A percentile compares a stretch with the other conserved stretches of the same genome.
Conservation (phyloP, 345 rosid species). For the Cochlearia excelsa region DNA sequence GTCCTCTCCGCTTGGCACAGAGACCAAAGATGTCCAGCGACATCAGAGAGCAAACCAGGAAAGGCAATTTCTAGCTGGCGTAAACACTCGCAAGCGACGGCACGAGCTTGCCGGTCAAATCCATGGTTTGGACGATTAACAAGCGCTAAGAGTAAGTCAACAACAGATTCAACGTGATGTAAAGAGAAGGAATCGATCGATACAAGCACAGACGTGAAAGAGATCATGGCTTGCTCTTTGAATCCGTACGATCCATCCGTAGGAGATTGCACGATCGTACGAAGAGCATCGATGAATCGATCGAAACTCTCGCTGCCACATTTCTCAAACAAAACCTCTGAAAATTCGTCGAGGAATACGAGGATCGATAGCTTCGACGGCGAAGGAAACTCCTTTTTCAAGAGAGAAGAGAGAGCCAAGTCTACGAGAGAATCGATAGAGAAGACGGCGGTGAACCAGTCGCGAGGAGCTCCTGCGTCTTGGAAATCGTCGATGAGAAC, state of each 20-base stretch:
- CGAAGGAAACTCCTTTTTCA: conserved; percentile 61
- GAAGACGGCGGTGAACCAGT: conserved; percentile 49
- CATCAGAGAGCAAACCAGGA: conserved; percentile 74
- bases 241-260: conserved; percentile 33
- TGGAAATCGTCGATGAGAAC: conserved; percentile 72
- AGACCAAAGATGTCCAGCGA: conserved; percentile 72
- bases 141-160: conserved; percentile 68
- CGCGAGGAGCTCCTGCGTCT: conserved; percentile 53
- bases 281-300: conserved; percentile 66
- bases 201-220: conserved; percentile 67
- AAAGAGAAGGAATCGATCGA: conserved; percentile 50
- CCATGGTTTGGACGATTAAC: conserved; percentile 90
- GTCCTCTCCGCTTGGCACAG: conserved; percentile 88
- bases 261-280: conserved; percentile 37
- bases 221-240: conserved; percentile 83
- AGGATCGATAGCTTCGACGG: conserved; percentile 64
- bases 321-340: conserved; percentile 34
- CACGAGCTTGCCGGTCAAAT: conserved; percentile 75
- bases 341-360: conserved; percentile 74
- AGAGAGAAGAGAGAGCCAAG: conserved; percentile 58
- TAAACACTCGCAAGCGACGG: conserved; percentile 79
- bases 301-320: conserved; percentile 35
- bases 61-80: conserved; percentile 72
- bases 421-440: conserved; percentile 46
- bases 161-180: conserved; percentile 48